Base-by-base conservation (phyloP, 192 early-diverging fungal species). In the Coemansia sp. region DNA sequence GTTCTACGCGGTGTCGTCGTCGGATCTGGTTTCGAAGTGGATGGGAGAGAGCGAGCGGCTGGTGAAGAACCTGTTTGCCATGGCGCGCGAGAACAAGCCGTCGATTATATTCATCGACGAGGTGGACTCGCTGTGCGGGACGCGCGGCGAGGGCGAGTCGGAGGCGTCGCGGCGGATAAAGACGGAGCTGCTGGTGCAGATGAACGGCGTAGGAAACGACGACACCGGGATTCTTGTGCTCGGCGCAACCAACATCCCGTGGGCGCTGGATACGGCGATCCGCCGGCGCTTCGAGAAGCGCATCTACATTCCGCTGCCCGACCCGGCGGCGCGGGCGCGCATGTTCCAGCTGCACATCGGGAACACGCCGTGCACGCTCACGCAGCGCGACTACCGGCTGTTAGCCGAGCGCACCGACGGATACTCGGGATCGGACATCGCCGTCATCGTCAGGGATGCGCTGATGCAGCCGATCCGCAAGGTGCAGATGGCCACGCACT, bases 41-140 rank as follows among this genome's bases (percentile, higher is more conserved):
- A 98, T 99, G 92, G 96, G 97, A 54, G 96, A 99, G 79, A 91
- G 90, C 85, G 97, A 99, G 78, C 83, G 92, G 75, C 86, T 97
- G 44, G 93, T 99, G 13, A 96, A 97, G 81, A 88, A 97, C 63
- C 82, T 99, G 55, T 99, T 99, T 85, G 84, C 85, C 40, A 93
- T 97, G 87, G 97, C 95, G 44, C 85, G 96, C 44, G 93, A 97
- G 65, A 89, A 86, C 76, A 92, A 90, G 68, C 97, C 96, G 20
- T 90, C 97, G 9, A 98, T 98, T 76, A 97, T 99, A 48, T 99
- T 99, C 70, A 96, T 99, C 74, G 97, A 99, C 85, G 96, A 98
- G 74, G 92, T 99, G 5, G 97, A 99, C 83, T 98, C 96, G 9
- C 85, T 99, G 45, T 95, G 94, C 77, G 95, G 95, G 25, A 83